Evolutionary conservation across 2,329 filamentous ascomycete genomes (phyloP), one percentile per base, ranked within the genome.

Genomic region (Sporothrix protearum): DNA sequence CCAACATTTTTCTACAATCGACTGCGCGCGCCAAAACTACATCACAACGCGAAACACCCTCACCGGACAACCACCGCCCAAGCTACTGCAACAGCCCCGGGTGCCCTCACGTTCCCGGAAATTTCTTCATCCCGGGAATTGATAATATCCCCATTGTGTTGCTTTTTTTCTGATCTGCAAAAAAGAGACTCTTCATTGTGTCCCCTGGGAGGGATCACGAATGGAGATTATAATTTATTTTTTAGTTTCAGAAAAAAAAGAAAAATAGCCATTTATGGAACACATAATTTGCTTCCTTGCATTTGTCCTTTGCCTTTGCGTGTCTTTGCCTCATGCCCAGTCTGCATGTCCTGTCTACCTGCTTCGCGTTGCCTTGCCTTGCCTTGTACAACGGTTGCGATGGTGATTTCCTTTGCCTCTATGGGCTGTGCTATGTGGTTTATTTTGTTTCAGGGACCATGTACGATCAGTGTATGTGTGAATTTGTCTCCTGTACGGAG

Each of bases 251-350:
- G 59, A 64, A 64, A 63, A 59, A 57, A 42, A 25, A 25, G 51
- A 69, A 59, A 69, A 69, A 57, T 55, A 57, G 64, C 28, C 45
- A 66, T 51, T 67, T 45, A 67, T 67, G 64, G 64, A 67, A 51
- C 45, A 36, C 64, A 49, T 30, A 45, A 16, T 51, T 22, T 67
- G 45, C 64, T 53, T 67, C 64, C 28, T 67, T 51, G 42, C 64
- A 67, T 22, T 51, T 49, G 25, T 47, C 42, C 42, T 14, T 53
- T 53, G 49, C 49, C 49, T 53, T 53, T 53, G 49, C 49, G 49
- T 59, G 55, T 45, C 14, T 25, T 66, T 45, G 12, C 6, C 25
- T 33, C 16, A 25, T 51, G 25, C 30, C 42, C n/a, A 9, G 7
- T 30, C 4, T 66, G 12, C 33, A 4, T 36, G 30, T 7, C 22